Evolutionary conservation across 2,329 filamentous ascomycete genomes (phyloP).

Genomic region (Penicillium sp.): DNA sequence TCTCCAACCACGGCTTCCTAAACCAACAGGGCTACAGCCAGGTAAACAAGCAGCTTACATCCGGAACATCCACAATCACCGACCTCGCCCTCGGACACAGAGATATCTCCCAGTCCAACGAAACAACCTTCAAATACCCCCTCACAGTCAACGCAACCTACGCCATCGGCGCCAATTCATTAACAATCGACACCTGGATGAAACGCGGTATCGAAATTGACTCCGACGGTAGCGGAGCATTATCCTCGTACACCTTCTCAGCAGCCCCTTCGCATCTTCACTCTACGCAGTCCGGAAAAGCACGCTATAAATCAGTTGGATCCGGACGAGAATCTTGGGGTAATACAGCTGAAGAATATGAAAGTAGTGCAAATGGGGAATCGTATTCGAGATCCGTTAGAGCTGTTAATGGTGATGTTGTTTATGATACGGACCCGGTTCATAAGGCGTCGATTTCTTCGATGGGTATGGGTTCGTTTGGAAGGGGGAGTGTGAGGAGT

Average conservation of each 20-base stretch:
- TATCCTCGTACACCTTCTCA: constrained; percentile 65
- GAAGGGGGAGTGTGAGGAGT: constrained; percentile 15
- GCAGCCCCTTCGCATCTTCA: constrained; percentile 30
- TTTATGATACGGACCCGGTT: constrained; percentile 17
- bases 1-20: constrained; percentile 60
- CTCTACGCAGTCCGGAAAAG: constrained; percentile 35
- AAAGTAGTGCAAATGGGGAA: constrained; percentile 24
- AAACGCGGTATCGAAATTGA: constrained; percentile 53
- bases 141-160: constrained; percentile 62
- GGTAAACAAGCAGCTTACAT: constrained; percentile 55
- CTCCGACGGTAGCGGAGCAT: constrained; percentile 45
- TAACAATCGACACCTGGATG: constrained; percentile 55
- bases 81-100: no score
- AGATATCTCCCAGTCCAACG: constrained; percentile 36
- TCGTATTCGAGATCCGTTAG: constrained; percentile 28
- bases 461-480: not conserved
- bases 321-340: constrained; percentile 30
- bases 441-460: not conserved
- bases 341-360: constrained; percentile 35
- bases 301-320: constrained; percentile 28
- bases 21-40: constrained; percentile 61
- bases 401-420: constrained; percentile 33
- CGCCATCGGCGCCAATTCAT: constrained; percentile 50
- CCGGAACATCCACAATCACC: constrained; percentile 42
- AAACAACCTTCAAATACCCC: constrained; percentile 61